Conservation (phyloP, 768 basidiomycete genomes). For the Xerocomus potaroensis region DNA sequence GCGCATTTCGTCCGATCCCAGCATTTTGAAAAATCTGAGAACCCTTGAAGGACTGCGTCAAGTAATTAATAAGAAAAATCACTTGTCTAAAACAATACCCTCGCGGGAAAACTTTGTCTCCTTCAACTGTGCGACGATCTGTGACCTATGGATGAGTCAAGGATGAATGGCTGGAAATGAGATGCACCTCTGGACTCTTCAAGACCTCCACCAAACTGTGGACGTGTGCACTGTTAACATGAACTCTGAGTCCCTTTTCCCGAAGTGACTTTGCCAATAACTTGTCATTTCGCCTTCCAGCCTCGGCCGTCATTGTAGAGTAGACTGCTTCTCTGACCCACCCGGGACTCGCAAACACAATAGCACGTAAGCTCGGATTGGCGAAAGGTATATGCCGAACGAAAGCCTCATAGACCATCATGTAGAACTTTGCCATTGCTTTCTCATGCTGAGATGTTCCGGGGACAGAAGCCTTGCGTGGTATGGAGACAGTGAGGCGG, state of each 20-base stretch:
- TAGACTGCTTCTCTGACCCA: slow-evolving; percentile 90
- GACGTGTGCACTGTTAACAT: slow-evolving; percentile 90
- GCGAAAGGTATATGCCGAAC: slow-evolving; percentile 86
- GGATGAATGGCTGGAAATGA: not conserved
- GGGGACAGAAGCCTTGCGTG: slow-evolving; percentile 83
- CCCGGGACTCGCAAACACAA: slow-evolving; percentile 95
- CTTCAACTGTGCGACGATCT: slow-evolving; percentile 76
- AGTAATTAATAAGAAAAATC: slow-evolving; percentile 3
- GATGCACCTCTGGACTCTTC: slow-evolving; percentile 84
- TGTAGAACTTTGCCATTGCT: slow-evolving; percentile 79
- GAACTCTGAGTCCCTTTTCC: slow-evolving; percentile 86
- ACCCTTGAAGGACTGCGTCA: not conserved
- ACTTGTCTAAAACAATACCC: slow-evolving; percentile 89
- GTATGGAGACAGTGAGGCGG: slow-evolving; percentile 83
- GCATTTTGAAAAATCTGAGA: slow-evolving; percentile 96
- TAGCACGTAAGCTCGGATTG: slow-evolving; percentile 68
- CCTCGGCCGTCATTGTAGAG: slow-evolving; percentile 80
- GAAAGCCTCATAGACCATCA: slow-evolving; percentile 81
- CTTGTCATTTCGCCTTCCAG: slow-evolving; percentile 78
- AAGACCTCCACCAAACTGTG: slow-evolving; percentile 93
- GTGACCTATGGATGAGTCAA: slow-evolving; percentile 2
- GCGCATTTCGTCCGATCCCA: slow-evolving; percentile 88
- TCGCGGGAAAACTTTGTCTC: slow-evolving; percentile 97
- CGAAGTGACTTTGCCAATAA: slow-evolving; percentile 65
- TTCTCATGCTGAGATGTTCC: slow-evolving; percentile 89